phyloP scores from a whole-genome alignment of 768 basidiomycete species.

The Lepiota venenata region DNA sequence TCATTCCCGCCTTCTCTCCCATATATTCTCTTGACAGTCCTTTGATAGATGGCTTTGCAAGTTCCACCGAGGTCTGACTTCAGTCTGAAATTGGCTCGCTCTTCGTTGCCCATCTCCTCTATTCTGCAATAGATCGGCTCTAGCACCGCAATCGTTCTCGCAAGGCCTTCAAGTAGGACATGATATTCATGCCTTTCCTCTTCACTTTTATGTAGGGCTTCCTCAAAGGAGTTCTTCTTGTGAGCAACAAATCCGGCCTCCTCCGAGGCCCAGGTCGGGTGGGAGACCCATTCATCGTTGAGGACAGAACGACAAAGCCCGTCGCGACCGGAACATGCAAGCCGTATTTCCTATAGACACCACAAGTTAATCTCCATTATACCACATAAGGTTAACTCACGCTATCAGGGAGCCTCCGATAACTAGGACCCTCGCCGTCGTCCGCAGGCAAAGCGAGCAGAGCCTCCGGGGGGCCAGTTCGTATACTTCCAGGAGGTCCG shows the following conservation, averaged over 20 bases:
- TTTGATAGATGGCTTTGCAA: conserved; percentile 84
- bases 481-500: conserved; percentile 76
- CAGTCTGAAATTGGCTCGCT: conserved; percentile 76
- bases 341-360: conserved; percentile 66
- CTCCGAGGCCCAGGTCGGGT: conserved; percentile 97
- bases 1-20: conserved; percentile 75
- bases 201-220: conserved; percentile 93
- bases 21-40: conserved; percentile 93
- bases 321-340: conserved; percentile 94
- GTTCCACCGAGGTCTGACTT: conserved; percentile 88
- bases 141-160: conserved; percentile 86
- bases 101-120: conserved; percentile 85
- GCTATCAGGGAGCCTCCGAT: conserved; percentile 82
- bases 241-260: conserved; percentile 92
- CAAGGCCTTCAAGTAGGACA: conserved; percentile 88
- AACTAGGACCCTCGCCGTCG: conserved; percentile 90
- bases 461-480: conserved; percentile 73
- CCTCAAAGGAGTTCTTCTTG: conserved; percentile 96
- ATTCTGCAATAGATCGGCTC: conserved; percentile 86
- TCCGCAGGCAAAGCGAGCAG: conserved; percentile 76
- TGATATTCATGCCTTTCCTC: conserved; percentile 99
- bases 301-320: conserved; percentile 93
- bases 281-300: conserved; percentile 98
- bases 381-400: conserved; percentile 46
- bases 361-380: background rate